Conservation (phyloP, 148 eudicot genomes). For the Dianthus caryophyllus region DNA sequence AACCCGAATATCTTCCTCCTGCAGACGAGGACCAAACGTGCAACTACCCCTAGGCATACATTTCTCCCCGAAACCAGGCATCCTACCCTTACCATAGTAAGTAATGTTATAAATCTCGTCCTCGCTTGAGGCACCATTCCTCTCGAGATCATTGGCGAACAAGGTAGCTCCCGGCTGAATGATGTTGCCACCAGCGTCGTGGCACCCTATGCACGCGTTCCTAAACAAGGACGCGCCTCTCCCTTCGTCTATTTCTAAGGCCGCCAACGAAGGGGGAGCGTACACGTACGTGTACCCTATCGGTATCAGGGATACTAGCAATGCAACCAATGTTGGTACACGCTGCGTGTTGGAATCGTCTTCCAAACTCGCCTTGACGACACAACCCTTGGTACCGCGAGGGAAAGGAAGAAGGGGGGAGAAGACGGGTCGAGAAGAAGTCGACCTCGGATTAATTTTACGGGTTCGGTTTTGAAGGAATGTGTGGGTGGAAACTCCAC, state of each 20-base stretch:
- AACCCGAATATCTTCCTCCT: slow-evolving; percentile 67
- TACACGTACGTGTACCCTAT: slow-evolving; percentile 11
- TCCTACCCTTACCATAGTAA: slow-evolving; percentile 83
- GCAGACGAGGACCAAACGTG: slow-evolving; percentile 81
- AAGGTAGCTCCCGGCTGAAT: slow-evolving; percentile 87
- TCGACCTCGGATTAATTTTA: too few species aligned
- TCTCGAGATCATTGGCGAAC: slow-evolving; percentile 61
- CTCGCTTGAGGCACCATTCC: slow-evolving; percentile 68
- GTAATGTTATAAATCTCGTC: slow-evolving; percentile 68
- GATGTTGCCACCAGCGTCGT: slow-evolving; percentile 84
- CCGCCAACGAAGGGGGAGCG: slow-evolving; percentile 17
- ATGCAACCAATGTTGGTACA: slow-evolving; percentile 21
- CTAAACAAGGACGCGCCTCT: slow-evolving; percentile 50
- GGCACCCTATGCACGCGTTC: slow-evolving; percentile 81
- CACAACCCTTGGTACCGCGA: too few species aligned
- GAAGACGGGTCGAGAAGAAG: too few species aligned
- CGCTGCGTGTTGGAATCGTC: background rate
- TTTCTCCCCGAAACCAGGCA: slow-evolving; percentile 85
- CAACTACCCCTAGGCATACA: slow-evolving; percentile 91
- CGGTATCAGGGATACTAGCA: slow-evolving; percentile 35
- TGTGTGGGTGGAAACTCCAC: too few species aligned
- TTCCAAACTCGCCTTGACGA: background rate
- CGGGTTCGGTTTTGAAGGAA: too few species aligned
- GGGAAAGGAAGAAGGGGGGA: too few species aligned
- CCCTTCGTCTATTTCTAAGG: slow-evolving; percentile 29